Evolutionary conservation across 73 alveolate species (phyloP).

Genomic region (Paramecium octaurelia): DNA sequence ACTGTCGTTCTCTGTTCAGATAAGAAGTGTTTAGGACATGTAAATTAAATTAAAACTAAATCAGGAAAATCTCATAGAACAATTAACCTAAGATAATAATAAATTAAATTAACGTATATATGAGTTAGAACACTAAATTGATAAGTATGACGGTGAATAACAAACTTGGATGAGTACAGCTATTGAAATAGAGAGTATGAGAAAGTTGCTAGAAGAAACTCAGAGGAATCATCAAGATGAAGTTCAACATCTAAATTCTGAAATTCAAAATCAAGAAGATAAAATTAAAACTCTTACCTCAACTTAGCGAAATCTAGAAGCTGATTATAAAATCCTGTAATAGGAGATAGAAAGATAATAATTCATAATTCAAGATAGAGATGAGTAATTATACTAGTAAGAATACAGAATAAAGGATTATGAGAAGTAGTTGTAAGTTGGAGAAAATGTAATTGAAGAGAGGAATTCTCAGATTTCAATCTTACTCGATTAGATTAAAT

Average conservation of each 20-base stretch:
- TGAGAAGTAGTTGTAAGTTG: background rate
- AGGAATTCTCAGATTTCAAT: background rate
- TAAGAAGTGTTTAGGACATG: background rate
- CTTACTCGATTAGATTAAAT: background rate
- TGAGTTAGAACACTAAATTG: background rate
- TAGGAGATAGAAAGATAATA: background rate
- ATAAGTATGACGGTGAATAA: background rate
- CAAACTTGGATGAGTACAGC: background rate
- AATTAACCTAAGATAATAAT: background rate
- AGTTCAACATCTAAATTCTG: background rate
- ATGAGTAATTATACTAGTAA: background rate
- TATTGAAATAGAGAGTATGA: background rate
- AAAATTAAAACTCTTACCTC: background rate
- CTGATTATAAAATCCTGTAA: too few species aligned
- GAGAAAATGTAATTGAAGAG: background rate
- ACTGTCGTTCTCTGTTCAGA: conserved; percentile 8
- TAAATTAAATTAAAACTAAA: background rate
- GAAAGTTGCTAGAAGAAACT: background rate
- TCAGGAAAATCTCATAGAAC: background rate
- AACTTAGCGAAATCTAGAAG: background rate
- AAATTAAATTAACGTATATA: conserved; percentile 12
- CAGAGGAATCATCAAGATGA: background rate
- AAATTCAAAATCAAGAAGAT: background rate
- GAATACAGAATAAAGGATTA: background rate
- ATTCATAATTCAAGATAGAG: background rate